Conservation (phyloP, 1,139 yeast species). For the Taphrina wiesneri region DNA sequence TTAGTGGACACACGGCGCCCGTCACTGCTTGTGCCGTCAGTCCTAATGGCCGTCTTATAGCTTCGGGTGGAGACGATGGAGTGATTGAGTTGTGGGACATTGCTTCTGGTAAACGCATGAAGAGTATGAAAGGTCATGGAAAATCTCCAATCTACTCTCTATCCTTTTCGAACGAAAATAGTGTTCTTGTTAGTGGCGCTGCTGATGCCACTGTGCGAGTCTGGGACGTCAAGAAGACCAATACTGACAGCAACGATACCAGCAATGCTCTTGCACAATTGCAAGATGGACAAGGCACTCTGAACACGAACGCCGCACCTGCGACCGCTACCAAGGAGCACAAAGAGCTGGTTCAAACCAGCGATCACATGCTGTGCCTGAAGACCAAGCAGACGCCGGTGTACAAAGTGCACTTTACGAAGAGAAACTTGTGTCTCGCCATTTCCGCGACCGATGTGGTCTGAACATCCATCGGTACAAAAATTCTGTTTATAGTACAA, state of each 20-base stretch:
- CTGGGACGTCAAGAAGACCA: conserved; percentile 90
- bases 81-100: conserved; percentile 91
- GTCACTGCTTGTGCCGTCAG: conserved; percentile 83
- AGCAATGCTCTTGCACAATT: conserved; percentile 81
- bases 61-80: conserved; percentile 84
- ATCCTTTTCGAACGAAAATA: conserved; percentile 82
- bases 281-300: conserved; percentile 40
- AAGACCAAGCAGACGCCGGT: conserved; percentile 94
- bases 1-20: conserved; percentile 90
- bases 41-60: conserved; percentile 96
- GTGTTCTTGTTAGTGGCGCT: conserved; percentile 85
- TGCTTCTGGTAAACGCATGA: conserved; percentile 80
- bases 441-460: conserved; percentile 12
- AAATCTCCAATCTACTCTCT: conserved; percentile 78
- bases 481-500: background rate
- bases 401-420: conserved; percentile 85
- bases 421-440: conserved; percentile 62
- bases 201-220: conserved; percentile 91
- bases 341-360: conserved; percentile 47
- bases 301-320: conserved; percentile 36
- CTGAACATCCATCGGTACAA: background rate
- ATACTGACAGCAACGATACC: conserved; percentile 56
- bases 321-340: conserved; percentile 41
- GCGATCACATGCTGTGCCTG: conserved; percentile 90
- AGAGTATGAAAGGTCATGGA: conserved; percentile 80